Evolutionary conservation across 305 asterid genomes (phyloP).

Genomic region (Fraxinus paxiana): DNA sequence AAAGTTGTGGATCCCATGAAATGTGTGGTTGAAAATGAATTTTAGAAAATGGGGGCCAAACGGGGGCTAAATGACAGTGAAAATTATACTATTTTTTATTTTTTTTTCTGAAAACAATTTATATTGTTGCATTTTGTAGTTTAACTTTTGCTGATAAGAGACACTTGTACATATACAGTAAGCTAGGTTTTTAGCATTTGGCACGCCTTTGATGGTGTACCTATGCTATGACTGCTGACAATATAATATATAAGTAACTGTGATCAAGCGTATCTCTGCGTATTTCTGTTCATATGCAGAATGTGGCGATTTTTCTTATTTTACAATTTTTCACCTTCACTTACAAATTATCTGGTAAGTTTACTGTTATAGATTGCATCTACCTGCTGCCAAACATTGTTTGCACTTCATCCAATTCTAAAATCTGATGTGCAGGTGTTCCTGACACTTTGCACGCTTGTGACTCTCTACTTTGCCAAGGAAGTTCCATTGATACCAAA

Average conservation of each 20-base stretch:
- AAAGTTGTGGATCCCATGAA: background rate
- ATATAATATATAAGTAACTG: constrained; percentile 15
- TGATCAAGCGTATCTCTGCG: background rate
- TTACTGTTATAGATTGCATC: constrained; percentile 1
- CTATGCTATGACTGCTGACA: background rate
- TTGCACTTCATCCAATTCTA: constrained; percentile 19
- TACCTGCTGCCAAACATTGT: constrained; percentile 9
- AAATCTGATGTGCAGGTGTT: constrained; percentile 51
- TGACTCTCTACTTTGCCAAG: constrained; percentile 86
- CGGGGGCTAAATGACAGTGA: background rate
- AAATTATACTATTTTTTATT: background rate
- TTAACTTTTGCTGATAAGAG: constrained; percentile 16
- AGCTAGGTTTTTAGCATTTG: constrained; percentile 4
- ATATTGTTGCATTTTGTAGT: background rate
- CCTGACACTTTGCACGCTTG: constrained; percentile 70
- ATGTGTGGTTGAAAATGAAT: background rate
- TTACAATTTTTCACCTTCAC: constrained; percentile 12
- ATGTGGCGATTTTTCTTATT: background rate
- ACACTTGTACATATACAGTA: background rate
- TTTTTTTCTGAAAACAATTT: background rate
- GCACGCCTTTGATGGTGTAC: background rate
- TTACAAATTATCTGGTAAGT: background rate
- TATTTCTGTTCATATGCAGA: constrained; percentile 13
- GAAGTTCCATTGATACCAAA: constrained; percentile 67
- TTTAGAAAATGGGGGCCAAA: background rate